Conservation (phyloP, 2,329 filamentous ascomycete species). For the Polytolypa hystricis region DNA sequence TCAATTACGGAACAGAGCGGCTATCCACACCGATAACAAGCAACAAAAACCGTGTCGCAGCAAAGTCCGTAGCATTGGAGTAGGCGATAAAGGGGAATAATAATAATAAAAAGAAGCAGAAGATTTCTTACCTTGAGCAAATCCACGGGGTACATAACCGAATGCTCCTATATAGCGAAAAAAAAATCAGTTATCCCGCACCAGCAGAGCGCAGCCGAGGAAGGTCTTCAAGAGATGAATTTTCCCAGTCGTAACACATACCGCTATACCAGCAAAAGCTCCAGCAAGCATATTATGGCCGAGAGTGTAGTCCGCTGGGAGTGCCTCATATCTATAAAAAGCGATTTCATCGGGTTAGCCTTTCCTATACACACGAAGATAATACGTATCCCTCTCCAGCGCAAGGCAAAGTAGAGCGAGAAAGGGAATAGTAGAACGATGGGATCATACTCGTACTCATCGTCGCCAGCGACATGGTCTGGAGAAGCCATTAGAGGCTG, state of each 20-base stretch:
- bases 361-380: no score
- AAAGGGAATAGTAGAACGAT: constrained; percentile 5
- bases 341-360: no score
- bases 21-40: no score
- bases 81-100: not conserved
- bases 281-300: constrained; percentile 91
- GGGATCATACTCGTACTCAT: constrained; percentile 37
- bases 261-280: constrained; percentile 91
- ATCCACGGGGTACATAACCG: constrained; percentile 98
- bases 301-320: constrained; percentile 89
- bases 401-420: not conserved
- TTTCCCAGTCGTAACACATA: constrained; percentile 37
- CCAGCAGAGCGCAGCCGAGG: not conserved
- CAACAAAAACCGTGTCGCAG: not conserved
- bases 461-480: constrained; percentile 30
- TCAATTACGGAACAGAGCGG: no score
- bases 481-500: constrained; percentile 31
- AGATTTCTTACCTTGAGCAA: constrained; percentile 69
- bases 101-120: not conserved
- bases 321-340: constrained; percentile 65
- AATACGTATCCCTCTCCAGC: not conserved
- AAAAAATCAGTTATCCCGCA: constrained; percentile 11
- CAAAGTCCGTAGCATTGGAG: not conserved
- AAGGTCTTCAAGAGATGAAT: not conserved
- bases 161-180: constrained; percentile 61